phyloP scores from a whole-genome alignment of 129 eudicot species.

The Flaveria bidentis region DNA sequence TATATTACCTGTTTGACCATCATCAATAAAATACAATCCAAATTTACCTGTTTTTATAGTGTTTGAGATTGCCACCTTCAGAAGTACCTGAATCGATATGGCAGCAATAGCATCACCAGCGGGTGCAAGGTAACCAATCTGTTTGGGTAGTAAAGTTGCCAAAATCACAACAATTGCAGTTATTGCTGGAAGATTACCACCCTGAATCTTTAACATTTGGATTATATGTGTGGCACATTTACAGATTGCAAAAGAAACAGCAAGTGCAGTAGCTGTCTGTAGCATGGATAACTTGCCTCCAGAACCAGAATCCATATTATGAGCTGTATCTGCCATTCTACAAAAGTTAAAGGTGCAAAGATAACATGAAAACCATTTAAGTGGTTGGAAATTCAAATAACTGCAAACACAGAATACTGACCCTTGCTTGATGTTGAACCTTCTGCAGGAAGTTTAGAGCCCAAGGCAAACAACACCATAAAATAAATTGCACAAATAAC shows the following conservation, averaged over 20 bases:
- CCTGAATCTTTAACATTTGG: slow-evolving; percentile 46
- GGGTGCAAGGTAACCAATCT: slow-evolving; percentile 67
- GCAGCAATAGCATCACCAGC: slow-evolving; percentile 73
- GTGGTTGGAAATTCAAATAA: background rate
- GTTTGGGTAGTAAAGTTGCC: slow-evolving; percentile 67
- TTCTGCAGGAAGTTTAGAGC: slow-evolving; percentile 76
- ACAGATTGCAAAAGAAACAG: slow-evolving; percentile 75
- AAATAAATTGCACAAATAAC: slow-evolving; percentile 79
- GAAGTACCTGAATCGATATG: slow-evolving; percentile 76
- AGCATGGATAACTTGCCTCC: slow-evolving; percentile 48
- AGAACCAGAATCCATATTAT: slow-evolving; percentile 32
- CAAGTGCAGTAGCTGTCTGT: slow-evolving; percentile 66
- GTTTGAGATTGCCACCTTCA: background rate
- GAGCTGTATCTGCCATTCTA: slow-evolving; percentile 44
- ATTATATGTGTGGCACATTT: slow-evolving; percentile 49
- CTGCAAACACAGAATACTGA: slow-evolving; percentile 24
- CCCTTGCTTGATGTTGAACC: slow-evolving; percentile 40
- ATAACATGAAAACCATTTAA: slow-evolving; percentile 4
- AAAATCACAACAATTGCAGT: slow-evolving; percentile 71
- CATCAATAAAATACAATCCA: background rate
- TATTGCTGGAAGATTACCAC: slow-evolving; percentile 63
- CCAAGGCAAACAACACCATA: slow-evolving; percentile 66
- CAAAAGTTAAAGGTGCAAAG: slow-evolving; percentile 14
- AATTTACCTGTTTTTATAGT: background rate
- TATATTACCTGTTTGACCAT: background rate